Conservation (phyloP, 2,329 filamentous ascomycete species). For the Pseudogymnoascus sp. region DNA sequence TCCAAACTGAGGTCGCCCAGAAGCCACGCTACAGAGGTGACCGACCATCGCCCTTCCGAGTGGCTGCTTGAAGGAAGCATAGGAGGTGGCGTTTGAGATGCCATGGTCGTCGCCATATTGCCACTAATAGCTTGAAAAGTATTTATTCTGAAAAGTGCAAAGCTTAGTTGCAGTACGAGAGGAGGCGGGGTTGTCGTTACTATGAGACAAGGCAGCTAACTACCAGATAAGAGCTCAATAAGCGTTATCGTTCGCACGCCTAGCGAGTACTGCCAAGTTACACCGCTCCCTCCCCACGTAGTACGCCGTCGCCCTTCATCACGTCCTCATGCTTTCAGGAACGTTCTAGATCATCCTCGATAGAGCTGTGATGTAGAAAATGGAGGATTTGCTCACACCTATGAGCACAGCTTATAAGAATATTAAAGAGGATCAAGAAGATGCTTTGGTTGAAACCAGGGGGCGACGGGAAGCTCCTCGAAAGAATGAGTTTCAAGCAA, state of each 20-base stretch:
- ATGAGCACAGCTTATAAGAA: slow-evolving; percentile 37
- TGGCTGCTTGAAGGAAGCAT: not conserved
- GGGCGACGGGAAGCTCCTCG: not conserved
- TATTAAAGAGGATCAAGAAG: slow-evolving; percentile 16
- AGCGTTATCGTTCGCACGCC: not conserved
- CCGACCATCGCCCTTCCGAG: not conserved
- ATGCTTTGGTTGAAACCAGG: slow-evolving; percentile 21
- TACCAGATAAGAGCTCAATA: slow-evolving; percentile 9
- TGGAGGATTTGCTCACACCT: slow-evolving; percentile 45
- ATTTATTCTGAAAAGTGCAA: not conserved
- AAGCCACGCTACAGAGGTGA: not conserved
- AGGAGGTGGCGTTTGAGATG: not conserved
- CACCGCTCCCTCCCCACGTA: slow-evolving; percentile 1
- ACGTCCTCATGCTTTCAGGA: not conserved
- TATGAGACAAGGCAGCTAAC: slow-evolving; percentile 4
- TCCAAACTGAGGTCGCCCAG: not conserved
- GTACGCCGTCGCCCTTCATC: not conserved
- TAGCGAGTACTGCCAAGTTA: not conserved
- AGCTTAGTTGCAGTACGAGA: not conserved
- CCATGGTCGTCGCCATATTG: not conserved
- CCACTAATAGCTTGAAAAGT: not conserved
- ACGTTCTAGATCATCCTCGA: not conserved
- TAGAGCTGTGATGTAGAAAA: slow-evolving; percentile 28
- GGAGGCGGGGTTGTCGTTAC: not conserved
- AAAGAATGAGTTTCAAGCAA: slow-evolving; percentile 14